Base-by-base conservation (phyloP, 441 rosid species). In the Bocquillonia castaneifolia region DNA sequence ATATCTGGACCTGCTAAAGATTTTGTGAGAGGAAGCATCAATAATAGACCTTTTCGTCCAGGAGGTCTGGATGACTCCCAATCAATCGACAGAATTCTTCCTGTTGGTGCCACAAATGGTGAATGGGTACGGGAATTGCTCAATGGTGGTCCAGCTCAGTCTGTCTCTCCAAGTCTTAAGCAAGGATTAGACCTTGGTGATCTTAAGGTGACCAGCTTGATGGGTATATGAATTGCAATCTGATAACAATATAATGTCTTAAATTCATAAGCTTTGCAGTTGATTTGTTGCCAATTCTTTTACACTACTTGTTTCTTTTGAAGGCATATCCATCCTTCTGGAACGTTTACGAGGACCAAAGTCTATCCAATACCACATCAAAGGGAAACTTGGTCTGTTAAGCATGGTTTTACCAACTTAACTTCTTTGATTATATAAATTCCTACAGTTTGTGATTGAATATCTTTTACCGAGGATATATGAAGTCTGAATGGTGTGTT, bases 21-120 rank as follows among this genome's bases (percentile, higher is more conserved):
- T 81, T 77, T 88, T 77, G 78, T 91, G 66, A 86, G 93, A 74
- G 99, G 99, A 82, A 91, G 99, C 84, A 82, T 83, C 77, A 88
- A 78, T 70, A 92, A 84, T 77, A 96, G 96, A 28, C 99, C 99
- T 73, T 94, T 94, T 74, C 89, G 87, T 52, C 99, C 98, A 17
- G 99, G 99, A 72, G 99, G 99, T 47, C 76, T 94, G 70, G 96
- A 89, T 39, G 89, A 86, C 73, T 72, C 93, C 63, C 88, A 78
- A 65, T 76, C 90, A 67, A 63, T 76, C 15, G 87, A 85, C 64
- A 90, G 90, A 80, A 51, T 77, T 72, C 76, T 92, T 67, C 96
- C 97, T 67, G 87, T 83, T 50, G 97, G 94, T 67, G 96, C 88
- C 61, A 67, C 78, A 64, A 84, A 80, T 80, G 96, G 99, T 67